phyloP scores from a whole-genome alignment of 2,329 filamentous ascomycete genomes.

The Penicillium psychrosexuale region DNA sequence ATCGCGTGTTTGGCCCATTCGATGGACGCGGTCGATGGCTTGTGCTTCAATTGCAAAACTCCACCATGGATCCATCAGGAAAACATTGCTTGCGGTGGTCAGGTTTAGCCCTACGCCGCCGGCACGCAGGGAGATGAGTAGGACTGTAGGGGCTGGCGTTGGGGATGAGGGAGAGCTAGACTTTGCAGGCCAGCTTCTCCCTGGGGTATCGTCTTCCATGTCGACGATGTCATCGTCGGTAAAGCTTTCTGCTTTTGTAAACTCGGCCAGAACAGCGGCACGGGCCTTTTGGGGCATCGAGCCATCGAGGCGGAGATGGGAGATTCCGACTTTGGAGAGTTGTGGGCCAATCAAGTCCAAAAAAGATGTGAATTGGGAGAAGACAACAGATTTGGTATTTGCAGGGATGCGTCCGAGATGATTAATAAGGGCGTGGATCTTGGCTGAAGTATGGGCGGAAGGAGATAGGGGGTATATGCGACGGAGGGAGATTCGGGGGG shows the following conservation, averaged over 20 bases:
- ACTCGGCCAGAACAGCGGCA: slow-evolving; percentile 72
- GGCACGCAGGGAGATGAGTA: slow-evolving; percentile 81
- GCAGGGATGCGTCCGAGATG: slow-evolving; percentile 71
- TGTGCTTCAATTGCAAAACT: slow-evolving; percentile 95
- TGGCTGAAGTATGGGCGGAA: slow-evolving; percentile 64
- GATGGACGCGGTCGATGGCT: slow-evolving; percentile 94
- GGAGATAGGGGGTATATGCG: slow-evolving; percentile 63
- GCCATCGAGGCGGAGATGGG: slow-evolving; percentile 84
- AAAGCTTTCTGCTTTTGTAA: slow-evolving; percentile 51
- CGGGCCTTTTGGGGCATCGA: slow-evolving; percentile 83
- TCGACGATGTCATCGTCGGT: slow-evolving; percentile 38
- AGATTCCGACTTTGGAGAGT: slow-evolving; percentile 67
- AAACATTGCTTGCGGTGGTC: slow-evolving; percentile 83
- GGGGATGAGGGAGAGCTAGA: slow-evolving; percentile 6
- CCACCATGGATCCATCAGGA: slow-evolving; percentile 99
- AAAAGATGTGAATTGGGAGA: slow-evolving; percentile 97
- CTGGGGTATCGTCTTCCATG: slow-evolving; percentile 29
- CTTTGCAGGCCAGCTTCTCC: background rate
- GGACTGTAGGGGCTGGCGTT: slow-evolving; percentile 47
- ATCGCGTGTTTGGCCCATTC: slow-evolving; percentile 87
- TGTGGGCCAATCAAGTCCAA: slow-evolving; percentile 85
- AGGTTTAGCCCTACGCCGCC: slow-evolving; percentile 93
- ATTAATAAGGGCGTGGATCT: slow-evolving; percentile 74
- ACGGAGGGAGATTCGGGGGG: slow-evolving; percentile 57
- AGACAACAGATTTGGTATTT: slow-evolving; percentile 81